Conservation (phyloP, 495 filamentous ascomycete genomes). For the Tuber brumale region DNA sequence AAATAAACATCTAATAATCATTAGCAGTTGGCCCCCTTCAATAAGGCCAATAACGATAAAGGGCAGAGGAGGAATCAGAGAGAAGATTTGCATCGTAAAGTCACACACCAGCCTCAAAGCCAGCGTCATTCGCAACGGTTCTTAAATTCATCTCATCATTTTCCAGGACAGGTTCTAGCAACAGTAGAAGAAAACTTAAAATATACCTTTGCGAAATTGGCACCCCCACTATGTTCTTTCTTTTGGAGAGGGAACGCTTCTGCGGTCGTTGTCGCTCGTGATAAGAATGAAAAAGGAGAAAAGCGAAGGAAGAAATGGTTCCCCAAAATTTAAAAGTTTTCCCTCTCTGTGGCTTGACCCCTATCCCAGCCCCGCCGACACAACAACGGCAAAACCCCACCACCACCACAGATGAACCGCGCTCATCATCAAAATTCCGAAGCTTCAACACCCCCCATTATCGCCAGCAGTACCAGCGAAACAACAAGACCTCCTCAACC, state of each 20-base stretch:
- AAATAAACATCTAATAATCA: not conserved
- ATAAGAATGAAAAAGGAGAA: not conserved
- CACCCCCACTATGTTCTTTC: not conserved
- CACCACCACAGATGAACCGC: not conserved
- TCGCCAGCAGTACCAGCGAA: slow-evolving; percentile 12
- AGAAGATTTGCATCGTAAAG: slow-evolving; percentile 43
- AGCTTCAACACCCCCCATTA: slow-evolving; percentile 13
- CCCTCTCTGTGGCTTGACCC: not conserved
- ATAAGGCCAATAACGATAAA: slow-evolving; percentile 3
- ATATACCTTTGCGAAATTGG: not conserved
- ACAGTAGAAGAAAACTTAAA: slow-evolving; percentile 30
- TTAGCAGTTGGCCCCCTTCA: not conserved
- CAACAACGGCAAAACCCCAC: slow-evolving; percentile 12
- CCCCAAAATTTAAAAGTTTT: not conserved
- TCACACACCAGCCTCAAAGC: slow-evolving; percentile 32
- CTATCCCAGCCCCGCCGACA: not conserved
- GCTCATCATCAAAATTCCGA: not conserved
- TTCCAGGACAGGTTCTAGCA: slow-evolving; percentile 22
- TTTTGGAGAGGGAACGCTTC: slow-evolving; percentile 5
- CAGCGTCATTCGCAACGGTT: slow-evolving; percentile 91
- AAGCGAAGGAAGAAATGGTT: not conserved
- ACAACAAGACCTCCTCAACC: not conserved
- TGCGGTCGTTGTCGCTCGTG: not conserved
- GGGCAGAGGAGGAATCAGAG: slow-evolving; percentile 32
- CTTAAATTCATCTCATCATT: slow-evolving; percentile 54